A percentile compares a stretch with the other conserved stretches of the same genome.
Conservation (phyloP, 2,329 filamentous ascomycete genomes). For the Alternaria arbusti region DNA sequence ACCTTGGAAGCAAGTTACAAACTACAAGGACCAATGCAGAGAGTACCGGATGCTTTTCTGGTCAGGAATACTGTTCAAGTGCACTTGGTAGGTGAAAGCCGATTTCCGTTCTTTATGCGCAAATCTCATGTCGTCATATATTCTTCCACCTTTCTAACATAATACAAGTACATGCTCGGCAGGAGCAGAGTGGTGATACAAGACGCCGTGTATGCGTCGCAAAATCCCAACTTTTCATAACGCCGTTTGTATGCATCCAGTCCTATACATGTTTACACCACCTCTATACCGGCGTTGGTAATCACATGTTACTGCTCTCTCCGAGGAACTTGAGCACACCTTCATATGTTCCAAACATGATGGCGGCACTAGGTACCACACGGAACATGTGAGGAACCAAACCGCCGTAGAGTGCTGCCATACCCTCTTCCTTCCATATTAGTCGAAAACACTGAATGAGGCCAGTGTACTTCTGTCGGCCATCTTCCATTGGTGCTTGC, state of each 20-base stretch:
- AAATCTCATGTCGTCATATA: constrained; percentile 5
- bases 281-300: background rate
- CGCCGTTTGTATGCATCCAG: constrained; percentile 15
- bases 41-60: background rate
- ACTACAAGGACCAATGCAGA: background rate
- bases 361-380: constrained; percentile 89
- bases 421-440: constrained; percentile 86
- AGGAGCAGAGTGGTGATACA: constrained; percentile 10
- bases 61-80: background rate
- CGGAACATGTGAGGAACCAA: constrained; percentile 90
- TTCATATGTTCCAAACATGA: constrained; percentile 91
- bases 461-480: constrained; percentile 83
- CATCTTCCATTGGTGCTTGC: constrained; percentile 77
- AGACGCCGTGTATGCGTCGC: constrained; percentile 8
- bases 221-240: constrained; percentile 2
- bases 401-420: constrained; percentile 86
- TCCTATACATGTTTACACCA: constrained; percentile 14
- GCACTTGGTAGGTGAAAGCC: background rate
- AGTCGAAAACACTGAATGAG: constrained; percentile 86
- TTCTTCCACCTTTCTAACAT: background rate
- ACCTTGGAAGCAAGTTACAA: background rate
- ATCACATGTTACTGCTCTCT: constrained; percentile 49
- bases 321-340: constrained; percentile 57
- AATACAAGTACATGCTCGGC: constrained; percentile 12
- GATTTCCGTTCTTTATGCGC: background rate